Conservation (phyloP, 2,329 filamentous ascomycete species). For the Nigrospora sphaerica region DNA sequence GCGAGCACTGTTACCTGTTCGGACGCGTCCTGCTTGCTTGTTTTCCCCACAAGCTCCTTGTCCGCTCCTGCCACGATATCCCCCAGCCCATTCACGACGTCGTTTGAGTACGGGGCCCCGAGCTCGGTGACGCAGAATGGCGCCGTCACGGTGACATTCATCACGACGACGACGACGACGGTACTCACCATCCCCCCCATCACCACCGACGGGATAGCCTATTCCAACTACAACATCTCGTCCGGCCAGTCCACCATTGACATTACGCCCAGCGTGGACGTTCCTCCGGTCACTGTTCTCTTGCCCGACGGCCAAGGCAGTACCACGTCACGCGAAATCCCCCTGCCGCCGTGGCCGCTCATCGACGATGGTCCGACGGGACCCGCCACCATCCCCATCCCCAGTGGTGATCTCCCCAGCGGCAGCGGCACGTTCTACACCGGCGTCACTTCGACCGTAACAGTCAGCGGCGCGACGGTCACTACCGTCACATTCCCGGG, state of each 20-base stretch:
- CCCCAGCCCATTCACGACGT: constrained; percentile 8
- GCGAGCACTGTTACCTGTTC: not conserved
- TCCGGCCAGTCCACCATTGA: not conserved
- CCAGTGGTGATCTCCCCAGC: not conserved
- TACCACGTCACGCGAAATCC: constrained; percentile 6
- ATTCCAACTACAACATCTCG: constrained; percentile 13
- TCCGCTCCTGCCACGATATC: constrained; percentile 7
- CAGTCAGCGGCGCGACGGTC: constrained; percentile 5
- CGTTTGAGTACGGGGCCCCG: constrained; percentile 10
- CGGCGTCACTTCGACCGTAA: constrained; percentile 1
- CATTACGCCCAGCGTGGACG: constrained; percentile 6
- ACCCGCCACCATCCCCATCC: not conserved
- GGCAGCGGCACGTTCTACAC: not conserved
- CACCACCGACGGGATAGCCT: constrained; percentile 8
- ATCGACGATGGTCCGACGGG: constrained; percentile 6
- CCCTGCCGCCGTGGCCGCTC: constrained; percentile 12
- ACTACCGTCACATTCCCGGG: constrained; percentile 7
- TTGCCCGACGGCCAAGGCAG: constrained; percentile 10
- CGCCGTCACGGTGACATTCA: not conserved
- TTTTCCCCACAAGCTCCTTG: constrained; percentile 13
- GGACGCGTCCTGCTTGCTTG: constrained; percentile 10
- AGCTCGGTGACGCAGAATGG: constrained; percentile 5
- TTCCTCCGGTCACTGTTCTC: constrained; percentile 6
- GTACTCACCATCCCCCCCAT: constrained; percentile 7
- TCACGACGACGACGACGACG: constrained; percentile 4